Evolutionary conservation across 768 basidiomycete species (phyloP), one percentile per base, ranked within the genome.

Genomic region (Saitozyma podzolica): DNA sequence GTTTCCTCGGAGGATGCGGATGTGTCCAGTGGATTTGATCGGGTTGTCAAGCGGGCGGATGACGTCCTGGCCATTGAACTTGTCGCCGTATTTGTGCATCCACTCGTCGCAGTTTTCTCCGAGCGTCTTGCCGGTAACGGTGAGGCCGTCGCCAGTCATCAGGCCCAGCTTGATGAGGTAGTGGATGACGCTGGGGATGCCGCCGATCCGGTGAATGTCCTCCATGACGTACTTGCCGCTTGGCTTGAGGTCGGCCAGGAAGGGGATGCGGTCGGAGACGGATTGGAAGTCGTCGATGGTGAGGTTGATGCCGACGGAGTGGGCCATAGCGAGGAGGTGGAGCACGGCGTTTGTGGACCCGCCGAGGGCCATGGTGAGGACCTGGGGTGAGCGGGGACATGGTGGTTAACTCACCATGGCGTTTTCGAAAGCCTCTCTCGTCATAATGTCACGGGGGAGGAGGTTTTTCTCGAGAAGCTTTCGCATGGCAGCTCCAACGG

Each of bases 171-270:
- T 89, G 74, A 95, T 83, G 60, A 96, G 82, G 82, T 90, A 94
- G 40, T 85, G 84, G 43, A 96, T 84, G 64, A 96, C 86, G 95
- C 93, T 90, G 5, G 96, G 95, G 69, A 94, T 93, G 60, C 95
- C 96, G 58, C 96, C 96, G 61, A 98, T 88, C 79, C 89, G 91
- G 84, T 91, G 87, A 9, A 99, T 87, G 74, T 98, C 91, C 80
- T 94, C 93, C 92, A 98, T 96, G 70, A 98, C 91, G 83, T 97
- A 98, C 81, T 93, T 93, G 43, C 96, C 96, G 66, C 91, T 92
- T 0, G 96, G 96, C 78, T 94, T 96, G 67, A 99, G 86, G 80
- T 99, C 91, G 20, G 95, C 94, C 66, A 98, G 83, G 85, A 97
- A 95, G 9, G 96, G 96, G 0, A 85, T 87, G 51, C 89, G 86